Conservation (phyloP, 202 grass and related monocot species). For the Eragrostis tef region DNA sequence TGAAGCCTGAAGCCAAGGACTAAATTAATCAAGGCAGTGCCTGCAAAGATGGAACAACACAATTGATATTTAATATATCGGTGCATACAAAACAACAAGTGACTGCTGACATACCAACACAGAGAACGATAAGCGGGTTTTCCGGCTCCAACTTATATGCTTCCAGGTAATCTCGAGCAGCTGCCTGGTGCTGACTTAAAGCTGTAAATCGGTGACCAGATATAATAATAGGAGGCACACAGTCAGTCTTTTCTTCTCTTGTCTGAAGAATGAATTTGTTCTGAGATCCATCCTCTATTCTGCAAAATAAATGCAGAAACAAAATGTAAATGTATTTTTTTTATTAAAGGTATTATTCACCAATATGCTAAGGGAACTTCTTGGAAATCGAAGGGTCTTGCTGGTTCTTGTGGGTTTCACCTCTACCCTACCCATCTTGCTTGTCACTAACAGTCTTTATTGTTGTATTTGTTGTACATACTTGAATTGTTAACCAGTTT, state of each 20-base stretch:
- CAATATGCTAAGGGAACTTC: no score
- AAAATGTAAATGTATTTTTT: not conserved
- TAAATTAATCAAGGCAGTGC: conserved; percentile 81
- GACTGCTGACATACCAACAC: conserved; percentile 62
- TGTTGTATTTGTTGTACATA: no score
- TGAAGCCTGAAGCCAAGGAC: conserved; percentile 90
- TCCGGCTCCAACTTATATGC: conserved; percentile 89
- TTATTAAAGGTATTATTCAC: no score
- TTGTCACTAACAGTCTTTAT: no score
- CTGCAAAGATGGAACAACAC: conserved; percentile 53
- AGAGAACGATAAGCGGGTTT: conserved; percentile 82
- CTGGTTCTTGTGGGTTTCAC: no score
- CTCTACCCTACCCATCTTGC: no score
- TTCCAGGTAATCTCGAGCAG: conserved; percentile 84
- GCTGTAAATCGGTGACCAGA: conserved; percentile 80
- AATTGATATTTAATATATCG: not conserved
- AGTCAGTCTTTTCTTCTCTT: conserved; percentile 60
- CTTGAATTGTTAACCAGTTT: no score
- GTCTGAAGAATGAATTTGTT: conserved; percentile 72
- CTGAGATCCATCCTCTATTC: conserved; percentile 68
- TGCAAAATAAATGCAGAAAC: conserved; percentile 48
- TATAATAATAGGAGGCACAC: conserved; percentile 77
- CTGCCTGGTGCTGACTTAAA: conserved; percentile 84
- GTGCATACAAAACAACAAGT: not conserved
- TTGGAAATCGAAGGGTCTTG: not conserved